These are phyloP conservation scores for Suillus plorans DNA, from an alignment of 768 basidiomycete genomes.

Conservation along the genomic window DNA sequence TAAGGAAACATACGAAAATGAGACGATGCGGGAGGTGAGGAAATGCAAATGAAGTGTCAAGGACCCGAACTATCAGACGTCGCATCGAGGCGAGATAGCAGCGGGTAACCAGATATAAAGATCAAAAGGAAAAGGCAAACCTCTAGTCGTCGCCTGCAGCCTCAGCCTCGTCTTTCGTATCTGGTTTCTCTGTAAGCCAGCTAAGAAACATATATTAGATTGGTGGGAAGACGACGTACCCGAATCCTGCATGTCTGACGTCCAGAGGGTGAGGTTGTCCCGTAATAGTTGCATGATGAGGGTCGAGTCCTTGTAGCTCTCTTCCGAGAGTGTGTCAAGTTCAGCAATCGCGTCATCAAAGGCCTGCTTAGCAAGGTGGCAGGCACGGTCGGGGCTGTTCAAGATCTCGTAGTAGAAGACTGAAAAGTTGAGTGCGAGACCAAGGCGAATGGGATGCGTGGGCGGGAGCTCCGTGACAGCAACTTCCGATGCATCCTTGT, in stretches of 20 bases:
- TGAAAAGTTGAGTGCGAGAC: constrained; percentile 98
- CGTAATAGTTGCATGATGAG: constrained; percentile 96
- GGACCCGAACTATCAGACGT: constrained; percentile 17
- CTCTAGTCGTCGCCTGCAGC: constrained; percentile 66
- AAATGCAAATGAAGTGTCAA: constrained; percentile 32
- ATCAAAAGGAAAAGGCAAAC: constrained; percentile 20
- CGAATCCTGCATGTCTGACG: constrained; percentile 94
- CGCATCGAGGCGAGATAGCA: constrained; percentile 12
- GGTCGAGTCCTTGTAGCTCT: constrained; percentile 99
- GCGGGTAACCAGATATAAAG: constrained; percentile 14
- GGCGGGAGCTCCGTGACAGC: constrained; percentile 94
- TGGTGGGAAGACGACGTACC: constrained; percentile 45
- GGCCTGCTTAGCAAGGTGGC: constrained; percentile 98
- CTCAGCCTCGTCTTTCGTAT: constrained; percentile 69
- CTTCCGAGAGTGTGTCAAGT: constrained; percentile 97
- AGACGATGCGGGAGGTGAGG: constrained; percentile 32
- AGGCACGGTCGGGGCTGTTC: constrained; percentile 97
- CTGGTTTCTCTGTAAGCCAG: constrained; percentile 59
- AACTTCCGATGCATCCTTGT: constrained; percentile 97
- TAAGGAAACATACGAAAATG: constrained; percentile 30
- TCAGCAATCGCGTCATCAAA: constrained; percentile 99
- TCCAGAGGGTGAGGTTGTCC: constrained; percentile 98
- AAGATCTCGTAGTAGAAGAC: constrained; percentile 99
- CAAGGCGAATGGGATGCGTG: constrained; percentile 97
- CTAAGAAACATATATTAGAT: constrained; percentile 11